Percentiles rank a stretch among this genome's conserved stretches.
phyloP scores from a whole-genome alignment of 2,329 filamentous ascomycete genomes.

The Aureobasidium sp. region DNA sequence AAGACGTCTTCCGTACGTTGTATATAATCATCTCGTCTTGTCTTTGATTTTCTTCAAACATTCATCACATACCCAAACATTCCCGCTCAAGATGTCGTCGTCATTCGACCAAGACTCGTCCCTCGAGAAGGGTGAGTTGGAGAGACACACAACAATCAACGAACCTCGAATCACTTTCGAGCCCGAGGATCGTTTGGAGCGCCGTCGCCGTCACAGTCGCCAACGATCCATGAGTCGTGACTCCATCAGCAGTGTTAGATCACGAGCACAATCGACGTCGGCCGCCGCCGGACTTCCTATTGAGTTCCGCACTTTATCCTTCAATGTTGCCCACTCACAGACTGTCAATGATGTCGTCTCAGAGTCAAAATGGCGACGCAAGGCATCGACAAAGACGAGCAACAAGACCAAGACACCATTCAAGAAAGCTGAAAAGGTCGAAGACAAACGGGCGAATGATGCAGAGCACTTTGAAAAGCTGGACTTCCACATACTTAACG shows the following conservation, averaged over 20 bases:
- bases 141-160: background rate
- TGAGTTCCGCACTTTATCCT: conserved; percentile 31
- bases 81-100: conserved; percentile 5
- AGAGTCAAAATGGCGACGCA: background rate
- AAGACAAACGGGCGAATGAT: conserved; percentile 14
- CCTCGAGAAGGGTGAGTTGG: conserved; percentile 9
- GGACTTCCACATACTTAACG: conserved; percentile 33
- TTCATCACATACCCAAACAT: background rate
- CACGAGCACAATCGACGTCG: conserved; percentile 13
- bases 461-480: conserved; percentile 40
- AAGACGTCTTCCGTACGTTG: background rate
- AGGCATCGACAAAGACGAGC: background rate
- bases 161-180: conserved; percentile 16
- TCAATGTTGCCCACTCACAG: conserved; percentile 35
- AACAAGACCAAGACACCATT: conserved; percentile 10
- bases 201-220: conserved; percentile 7
- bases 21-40: conserved; percentile 6
- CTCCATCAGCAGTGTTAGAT: conserved; percentile 17
- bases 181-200: conserved; percentile 11
- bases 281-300: conserved; percentile 16
- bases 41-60: background rate
- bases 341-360: conserved; percentile 26
- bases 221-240: conserved; percentile 16
- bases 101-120: conserved; percentile 5
- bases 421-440: conserved; percentile 1